A percentile compares a stretch with the other conserved stretches of the same genome.
These are phyloP conservation scores for Carpinus viminea DNA, from an alignment of 306 rosid genomes.

Conservation along the genomic window DNA sequence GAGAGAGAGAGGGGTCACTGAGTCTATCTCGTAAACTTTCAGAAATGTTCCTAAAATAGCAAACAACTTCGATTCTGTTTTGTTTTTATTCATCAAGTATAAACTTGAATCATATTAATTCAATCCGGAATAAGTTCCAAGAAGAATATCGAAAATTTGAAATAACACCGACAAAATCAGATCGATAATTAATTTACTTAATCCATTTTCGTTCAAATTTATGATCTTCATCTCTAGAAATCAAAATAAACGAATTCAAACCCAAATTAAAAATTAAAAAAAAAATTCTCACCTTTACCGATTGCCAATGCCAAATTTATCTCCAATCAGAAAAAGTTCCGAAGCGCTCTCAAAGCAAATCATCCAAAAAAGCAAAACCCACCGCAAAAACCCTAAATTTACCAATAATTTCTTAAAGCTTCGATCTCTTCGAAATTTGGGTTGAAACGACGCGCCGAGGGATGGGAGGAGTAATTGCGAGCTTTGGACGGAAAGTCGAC, in stretches of 20 bases:
- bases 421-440: conserved; percentile 15
- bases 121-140: background rate
- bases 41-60: conserved; percentile 2
- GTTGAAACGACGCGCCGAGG: conserved; percentile 4
- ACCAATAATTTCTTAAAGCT: background rate
- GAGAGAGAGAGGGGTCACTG: conserved; percentile 28
- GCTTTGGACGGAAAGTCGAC: conserved; percentile 27
- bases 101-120: background rate
- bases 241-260: background rate
- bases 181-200: background rate
- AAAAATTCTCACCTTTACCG: conserved; percentile 30
- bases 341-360: conserved; percentile 19
- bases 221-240: background rate
- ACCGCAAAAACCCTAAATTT: background rate
- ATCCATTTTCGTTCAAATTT: background rate
- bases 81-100: too few species aligned
- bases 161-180: conserved; percentile 5
- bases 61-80: background rate
- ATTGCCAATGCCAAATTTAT: background rate
- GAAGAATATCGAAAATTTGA: background rate
- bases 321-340: conserved; percentile 10
- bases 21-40: conserved; percentile 3
- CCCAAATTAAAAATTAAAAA: background rate
- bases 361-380: conserved; percentile 16
- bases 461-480: conserved; percentile 1